A percentile compares a stretch with the other conserved stretches of the same genome.
Evolutionary conservation across 2,329 filamentous ascomycete species (phyloP).

Genomic region (Fonsecaea pugnacius): DNA sequence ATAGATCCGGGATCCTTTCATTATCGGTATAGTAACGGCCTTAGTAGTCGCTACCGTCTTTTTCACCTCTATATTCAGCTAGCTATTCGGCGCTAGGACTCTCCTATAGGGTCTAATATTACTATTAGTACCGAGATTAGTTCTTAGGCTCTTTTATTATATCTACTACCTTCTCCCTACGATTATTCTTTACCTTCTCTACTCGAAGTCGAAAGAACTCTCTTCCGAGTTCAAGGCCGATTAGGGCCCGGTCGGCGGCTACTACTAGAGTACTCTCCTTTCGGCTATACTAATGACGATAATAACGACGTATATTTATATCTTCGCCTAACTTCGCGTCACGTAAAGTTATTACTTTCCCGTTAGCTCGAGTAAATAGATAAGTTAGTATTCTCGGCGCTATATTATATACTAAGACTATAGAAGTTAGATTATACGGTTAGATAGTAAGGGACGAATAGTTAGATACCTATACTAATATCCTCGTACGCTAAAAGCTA

Average conservation of each 20-base stretch:
- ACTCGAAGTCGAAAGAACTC: background rate
- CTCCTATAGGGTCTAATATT: background rate
- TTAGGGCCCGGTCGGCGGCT: background rate
- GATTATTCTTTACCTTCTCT: background rate
- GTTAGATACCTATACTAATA: no score
- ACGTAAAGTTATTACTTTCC: no score
- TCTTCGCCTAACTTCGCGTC: background rate
- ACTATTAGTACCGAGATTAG: conserved; percentile 5
- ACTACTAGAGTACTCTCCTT: background rate
- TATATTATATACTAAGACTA: no score
- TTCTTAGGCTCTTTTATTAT: conserved; percentile 1
- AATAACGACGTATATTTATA: background rate
- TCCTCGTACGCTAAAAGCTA: no score
- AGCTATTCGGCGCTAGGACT: background rate
- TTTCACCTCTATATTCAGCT: conserved; percentile 13
- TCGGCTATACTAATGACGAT: background rate
- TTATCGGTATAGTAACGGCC: conserved; percentile 8
- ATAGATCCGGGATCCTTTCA: conserved; percentile 9
- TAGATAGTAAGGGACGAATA: no score
- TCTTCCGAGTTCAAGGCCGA: background rate
- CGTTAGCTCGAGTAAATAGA: no score
- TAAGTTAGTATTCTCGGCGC: no score
- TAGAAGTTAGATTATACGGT: no score
- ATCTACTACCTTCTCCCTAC: background rate
- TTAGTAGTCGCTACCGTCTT: conserved; percentile 4